phyloP scores from a whole-genome alignment of 768 basidiomycete species.

The Rhizopogon salebrosus region DNA sequence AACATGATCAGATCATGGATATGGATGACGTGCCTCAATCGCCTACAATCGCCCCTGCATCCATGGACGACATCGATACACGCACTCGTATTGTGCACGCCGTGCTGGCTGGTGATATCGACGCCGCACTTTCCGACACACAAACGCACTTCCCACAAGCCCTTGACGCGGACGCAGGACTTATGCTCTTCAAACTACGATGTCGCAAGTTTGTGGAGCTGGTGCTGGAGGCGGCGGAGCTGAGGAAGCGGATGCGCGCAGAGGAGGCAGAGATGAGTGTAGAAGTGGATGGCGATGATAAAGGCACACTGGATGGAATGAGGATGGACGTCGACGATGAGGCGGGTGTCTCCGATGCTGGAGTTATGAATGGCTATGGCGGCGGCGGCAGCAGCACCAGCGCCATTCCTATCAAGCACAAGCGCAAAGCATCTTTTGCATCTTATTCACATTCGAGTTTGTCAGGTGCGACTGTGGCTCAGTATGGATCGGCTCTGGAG shows the following conservation, averaged over 20 bases:
- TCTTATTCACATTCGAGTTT: slow-evolving; percentile 21
- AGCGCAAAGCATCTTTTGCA: slow-evolving; percentile 23
- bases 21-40: slow-evolving; percentile 33
- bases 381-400: slow-evolving; percentile 13
- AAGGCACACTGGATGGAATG: slow-evolving; percentile 36
- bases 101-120: slow-evolving; percentile 66
- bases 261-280: slow-evolving; percentile 30
- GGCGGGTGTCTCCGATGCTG: slow-evolving; percentile 18
- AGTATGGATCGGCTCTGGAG: slow-evolving; percentile 56
- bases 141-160: slow-evolving; percentile 55
- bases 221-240: slow-evolving; percentile 62
- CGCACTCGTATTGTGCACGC: slow-evolving; percentile 70
- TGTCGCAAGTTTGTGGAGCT: slow-evolving; percentile 86
- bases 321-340: slow-evolving; percentile 55
- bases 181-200: slow-evolving; percentile 76
- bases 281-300: slow-evolving; percentile 31
- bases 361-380: slow-evolving; percentile 8
- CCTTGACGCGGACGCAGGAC: slow-evolving; percentile 59
- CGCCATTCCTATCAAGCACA: slow-evolving; percentile 27
- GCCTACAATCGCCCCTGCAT: slow-evolving; percentile 12
- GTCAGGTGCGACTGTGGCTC: slow-evolving; percentile 24
- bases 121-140: slow-evolving; percentile 56
- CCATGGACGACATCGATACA: slow-evolving; percentile 52
- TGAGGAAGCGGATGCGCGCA: slow-evolving; percentile 56
- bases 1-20: slow-evolving; percentile 41